Base-by-base conservation (phyloP, 2,329 filamentous ascomycete species). In the Aquanectria penicillioides region DNA sequence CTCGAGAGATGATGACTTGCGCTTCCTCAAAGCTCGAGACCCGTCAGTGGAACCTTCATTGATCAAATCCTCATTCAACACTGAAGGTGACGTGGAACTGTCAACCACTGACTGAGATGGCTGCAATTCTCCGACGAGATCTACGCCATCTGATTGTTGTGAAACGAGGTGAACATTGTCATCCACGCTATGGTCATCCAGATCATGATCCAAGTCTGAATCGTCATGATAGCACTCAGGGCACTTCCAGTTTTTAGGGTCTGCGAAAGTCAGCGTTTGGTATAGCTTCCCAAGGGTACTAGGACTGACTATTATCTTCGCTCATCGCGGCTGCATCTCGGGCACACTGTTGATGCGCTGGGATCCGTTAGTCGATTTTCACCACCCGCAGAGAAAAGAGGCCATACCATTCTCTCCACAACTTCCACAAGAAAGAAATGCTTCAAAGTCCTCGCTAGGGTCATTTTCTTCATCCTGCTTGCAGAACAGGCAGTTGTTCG, bases 311-410 rank as follows among this genome's bases (percentile, higher is more conserved):
- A 20, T 75, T 75, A 18, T 68, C 58, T 43, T 72, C 70, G 20
- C 66, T 75, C 69, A 77, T 69, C 11, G 75, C 73, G 15, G 68
- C 75, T 78, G 87, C 86, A 73, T 90, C 86, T 72, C 90, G 88
- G 57, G 93, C 94, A 78, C 94, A 97, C 84, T 95, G 90, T 75
- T 90, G 89, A 81, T 98, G 94, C 71, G 93, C 94, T 97, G 80
- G 73, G 80, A 70, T 77, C 57, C 63, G 73, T 84, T 69, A 83
- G 78, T 23, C 6, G 23, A 9, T 10, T 34, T 33, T 71, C 66
- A 63, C 61, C 55, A 58, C 60, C 63, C n/a, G n/a, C n/a, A 31
- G 25, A 23, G 17, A 49, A 52, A 62, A 23, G 34, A 43, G 51
- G 43, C 86, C 91, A 77, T 81, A 97, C 93, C 89, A 76, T 93